A percentile compares a stretch with the other conserved stretches of the same genome.
These are phyloP conservation scores for Cystofilobasidium macerans DNA, from an alignment of 768 basidiomycete species.

Conservation along the genomic window DNA sequence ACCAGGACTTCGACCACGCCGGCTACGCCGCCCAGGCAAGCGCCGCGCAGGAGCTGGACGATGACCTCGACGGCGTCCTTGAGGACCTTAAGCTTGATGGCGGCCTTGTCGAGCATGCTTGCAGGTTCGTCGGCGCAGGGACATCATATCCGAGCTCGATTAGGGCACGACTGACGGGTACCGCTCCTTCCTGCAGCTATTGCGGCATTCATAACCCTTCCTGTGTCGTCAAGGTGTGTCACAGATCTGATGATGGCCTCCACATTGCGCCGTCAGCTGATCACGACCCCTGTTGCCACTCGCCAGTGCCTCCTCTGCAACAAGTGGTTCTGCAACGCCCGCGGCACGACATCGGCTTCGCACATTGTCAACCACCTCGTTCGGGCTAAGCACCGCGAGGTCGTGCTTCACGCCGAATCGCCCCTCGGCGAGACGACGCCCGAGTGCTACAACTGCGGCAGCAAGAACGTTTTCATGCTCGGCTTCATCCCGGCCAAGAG, in stretches of 20 bases:
- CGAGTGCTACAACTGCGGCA: constrained; percentile 98
- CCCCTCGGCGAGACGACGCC: constrained; percentile 95
- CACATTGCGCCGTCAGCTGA: background rate
- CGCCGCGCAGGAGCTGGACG: constrained; percentile 35
- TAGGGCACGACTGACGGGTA: no score
- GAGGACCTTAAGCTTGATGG: constrained; percentile 63
- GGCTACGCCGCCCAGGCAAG: constrained; percentile 12
- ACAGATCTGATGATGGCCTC: background rate
- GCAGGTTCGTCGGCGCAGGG: constrained; percentile 52
- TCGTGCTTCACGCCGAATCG: constrained; percentile 87
- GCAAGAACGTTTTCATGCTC: constrained; percentile 98
- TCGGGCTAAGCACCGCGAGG: constrained; percentile 98
- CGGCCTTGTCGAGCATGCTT: constrained; percentile 71
- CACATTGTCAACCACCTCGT: constrained; percentile 99
- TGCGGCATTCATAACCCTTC: constrained; percentile 97
- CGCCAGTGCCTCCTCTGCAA: constrained; percentile 36
- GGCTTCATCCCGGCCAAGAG: constrained; percentile 99
- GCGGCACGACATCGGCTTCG: constrained; percentile 93
- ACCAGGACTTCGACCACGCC: background rate
- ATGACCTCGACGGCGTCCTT: constrained; percentile 79
- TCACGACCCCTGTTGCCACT: background rate
- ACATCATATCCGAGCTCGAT: constrained; percentile 33
- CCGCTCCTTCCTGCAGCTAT: constrained; percentile 50
- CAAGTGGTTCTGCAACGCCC: constrained; percentile 80
- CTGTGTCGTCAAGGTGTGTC: constrained; percentile 68